A percentile compares a stretch with the other conserved stretches of the same genome.
Evolutionary conservation across 768 basidiomycete genomes (phyloP).

Genomic region (Tephrocybe sp.): DNA sequence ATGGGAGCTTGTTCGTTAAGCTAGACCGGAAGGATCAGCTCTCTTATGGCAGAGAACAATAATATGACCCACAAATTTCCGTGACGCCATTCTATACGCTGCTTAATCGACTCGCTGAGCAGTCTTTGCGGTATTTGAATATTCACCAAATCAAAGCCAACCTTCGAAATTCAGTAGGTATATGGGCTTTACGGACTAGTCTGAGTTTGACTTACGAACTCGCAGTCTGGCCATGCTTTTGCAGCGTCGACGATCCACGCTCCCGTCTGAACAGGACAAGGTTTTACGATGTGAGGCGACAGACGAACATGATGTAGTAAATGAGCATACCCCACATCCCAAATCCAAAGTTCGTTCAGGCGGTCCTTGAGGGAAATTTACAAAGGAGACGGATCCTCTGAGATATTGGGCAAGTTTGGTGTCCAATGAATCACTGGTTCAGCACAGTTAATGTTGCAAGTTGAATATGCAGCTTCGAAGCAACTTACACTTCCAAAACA

Average conservation of each 20-base stretch:
- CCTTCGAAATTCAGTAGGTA: constrained; percentile 32
- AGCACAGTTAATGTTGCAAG: background rate
- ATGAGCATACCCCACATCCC: constrained; percentile 64
- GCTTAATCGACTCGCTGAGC: constrained; percentile 47
- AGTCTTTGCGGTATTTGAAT: constrained; percentile 59
- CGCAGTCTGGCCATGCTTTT: constrained; percentile 62
- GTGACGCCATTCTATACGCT: constrained; percentile 67
- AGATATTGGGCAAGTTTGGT: constrained; percentile 46
- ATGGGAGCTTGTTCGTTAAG: constrained; percentile 72
- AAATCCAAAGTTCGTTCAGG: constrained; percentile 63
- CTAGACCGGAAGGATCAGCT: constrained; percentile 30
- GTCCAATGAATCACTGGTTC: constrained; percentile 51
- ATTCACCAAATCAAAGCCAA: constrained; percentile 79
- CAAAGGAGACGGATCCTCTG: constrained; percentile 55
- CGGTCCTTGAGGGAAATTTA: constrained; percentile 47
- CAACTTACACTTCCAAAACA: constrained; percentile 58
- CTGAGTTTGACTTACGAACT: constrained; percentile 43
- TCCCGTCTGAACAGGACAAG: constrained; percentile 47
- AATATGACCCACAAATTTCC: constrained; percentile 63
- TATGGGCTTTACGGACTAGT: background rate
- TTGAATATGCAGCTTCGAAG: background rate
- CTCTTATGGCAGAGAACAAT: background rate
- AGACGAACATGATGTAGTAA: background rate
- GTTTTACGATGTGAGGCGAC: background rate
- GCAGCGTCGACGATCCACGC: constrained; percentile 74